These are phyloP conservation scores for Hypoxylon fragiforme DNA, from an alignment of 495 filamentous ascomycete species.

Conservation along the genomic window DNA sequence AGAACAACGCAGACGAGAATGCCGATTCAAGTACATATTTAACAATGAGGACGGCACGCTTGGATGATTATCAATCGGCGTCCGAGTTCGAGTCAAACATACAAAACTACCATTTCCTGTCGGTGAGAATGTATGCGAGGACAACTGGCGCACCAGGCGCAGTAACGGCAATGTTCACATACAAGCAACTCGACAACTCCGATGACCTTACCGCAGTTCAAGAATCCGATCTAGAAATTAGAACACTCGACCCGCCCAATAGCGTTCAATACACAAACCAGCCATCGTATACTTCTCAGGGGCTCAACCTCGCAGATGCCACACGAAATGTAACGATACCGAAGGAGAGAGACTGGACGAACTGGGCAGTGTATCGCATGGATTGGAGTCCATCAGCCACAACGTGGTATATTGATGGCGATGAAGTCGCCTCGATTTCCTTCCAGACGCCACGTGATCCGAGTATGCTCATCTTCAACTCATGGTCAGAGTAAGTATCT, in stretches of 20 bases:
- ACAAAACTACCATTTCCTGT: slow-evolving; percentile 59
- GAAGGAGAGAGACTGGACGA: slow-evolving; percentile 56
- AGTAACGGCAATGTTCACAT: slow-evolving; percentile 74
- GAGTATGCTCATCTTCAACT: slow-evolving; percentile 66
- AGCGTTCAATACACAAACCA: slow-evolving; percentile 76
- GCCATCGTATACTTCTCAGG: slow-evolving; percentile 52
- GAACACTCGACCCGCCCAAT: slow-evolving; percentile 60
- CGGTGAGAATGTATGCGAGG: slow-evolving; percentile 62
- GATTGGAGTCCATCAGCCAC: slow-evolving; percentile 67
- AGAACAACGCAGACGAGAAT: slow-evolving; percentile 42
- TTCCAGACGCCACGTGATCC: slow-evolving; percentile 65
- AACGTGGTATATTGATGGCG: slow-evolving; percentile 69
- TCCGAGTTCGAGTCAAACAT: slow-evolving; percentile 66
- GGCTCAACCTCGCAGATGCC: slow-evolving; percentile 51
- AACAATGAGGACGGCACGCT: slow-evolving; percentile 63
- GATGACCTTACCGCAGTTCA: slow-evolving; percentile 49
- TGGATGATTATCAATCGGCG: slow-evolving; percentile 59
- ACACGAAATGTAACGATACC: slow-evolving; percentile 53
- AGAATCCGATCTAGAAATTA: slow-evolving; percentile 78
- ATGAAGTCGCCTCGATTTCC: slow-evolving; percentile 58
- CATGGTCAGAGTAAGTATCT: slow-evolving; percentile 65
- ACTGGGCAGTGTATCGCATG: slow-evolving; percentile 71
- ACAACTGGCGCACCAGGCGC: slow-evolving; percentile 60
- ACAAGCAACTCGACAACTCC: slow-evolving; percentile 42
- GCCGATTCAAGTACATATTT: slow-evolving; percentile 55